Conservation (phyloP, 1,284 basidiomycete genomes). For the Pseudozyma flocculosa region DNA sequence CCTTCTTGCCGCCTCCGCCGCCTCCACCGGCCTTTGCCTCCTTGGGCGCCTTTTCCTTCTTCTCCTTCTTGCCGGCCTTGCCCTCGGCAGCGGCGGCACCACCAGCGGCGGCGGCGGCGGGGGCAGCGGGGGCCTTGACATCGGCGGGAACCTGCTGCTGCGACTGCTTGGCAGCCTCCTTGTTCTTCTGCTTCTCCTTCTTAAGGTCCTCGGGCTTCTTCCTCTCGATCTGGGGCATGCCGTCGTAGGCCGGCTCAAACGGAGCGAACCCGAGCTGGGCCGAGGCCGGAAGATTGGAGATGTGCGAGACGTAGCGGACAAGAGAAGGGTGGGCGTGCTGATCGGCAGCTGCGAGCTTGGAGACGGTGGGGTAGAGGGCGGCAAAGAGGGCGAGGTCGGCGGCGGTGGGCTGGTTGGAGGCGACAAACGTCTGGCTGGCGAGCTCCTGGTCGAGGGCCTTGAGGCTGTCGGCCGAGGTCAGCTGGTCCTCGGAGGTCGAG, state of each 20-base stretch:
- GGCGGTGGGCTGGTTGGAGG: conserved; percentile 44
- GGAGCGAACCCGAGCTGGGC: conserved; percentile 35
- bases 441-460: conserved; percentile 46
- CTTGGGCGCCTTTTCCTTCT: conserved; percentile 49
- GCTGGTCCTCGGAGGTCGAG: conserved; percentile 25
- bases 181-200: conserved; percentile 47
- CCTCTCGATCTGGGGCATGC: conserved; percentile 51
- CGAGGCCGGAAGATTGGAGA: conserved; percentile 43
- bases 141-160: conserved; percentile 18
- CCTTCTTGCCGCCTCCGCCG: conserved; percentile 38
- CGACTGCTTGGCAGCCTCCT: conserved; percentile 28
- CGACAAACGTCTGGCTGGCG: conserved; percentile 43
- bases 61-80: conserved; percentile 32
- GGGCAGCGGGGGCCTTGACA: too few species aligned
- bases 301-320: conserved; percentile 54
- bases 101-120: too few species aligned
- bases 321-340: conserved; percentile 54
- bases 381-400: conserved; percentile 56
- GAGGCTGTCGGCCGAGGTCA: conserved; percentile 36
- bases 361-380: conserved; percentile 46
- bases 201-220: conserved; percentile 37
- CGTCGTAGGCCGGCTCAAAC: conserved; percentile 52
- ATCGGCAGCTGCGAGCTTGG: conserved; percentile 40
- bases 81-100: conserved; percentile 10
- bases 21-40: conserved; percentile 42